Evolutionary conservation across 2,329 filamentous ascomycete genomes (phyloP).

Genomic region (Aspergillus costaricaensis): DNA sequence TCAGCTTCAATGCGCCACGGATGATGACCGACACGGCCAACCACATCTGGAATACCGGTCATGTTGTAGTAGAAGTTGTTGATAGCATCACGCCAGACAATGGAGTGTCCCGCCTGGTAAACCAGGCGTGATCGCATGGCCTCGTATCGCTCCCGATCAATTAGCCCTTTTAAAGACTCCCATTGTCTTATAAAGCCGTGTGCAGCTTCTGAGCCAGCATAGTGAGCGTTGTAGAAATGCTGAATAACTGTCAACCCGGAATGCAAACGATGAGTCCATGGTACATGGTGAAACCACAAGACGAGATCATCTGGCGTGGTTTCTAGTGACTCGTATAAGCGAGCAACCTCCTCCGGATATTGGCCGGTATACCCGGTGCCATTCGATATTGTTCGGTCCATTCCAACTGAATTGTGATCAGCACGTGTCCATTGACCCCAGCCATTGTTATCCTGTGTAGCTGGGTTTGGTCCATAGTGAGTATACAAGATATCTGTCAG

Average conservation of each 20-base stretch:
- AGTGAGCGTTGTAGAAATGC: slow-evolving; percentile 67
- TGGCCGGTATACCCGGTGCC: slow-evolving; percentile 68
- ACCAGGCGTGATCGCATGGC: slow-evolving; percentile 60
- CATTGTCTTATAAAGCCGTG: slow-evolving; percentile 59
- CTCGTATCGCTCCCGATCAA: slow-evolving; percentile 63
- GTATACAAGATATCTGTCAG: slow-evolving; percentile 67
- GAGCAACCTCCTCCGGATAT: slow-evolving; percentile 63
- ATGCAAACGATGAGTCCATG: slow-evolving; percentile 64
- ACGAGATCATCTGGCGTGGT: slow-evolving; percentile 69
- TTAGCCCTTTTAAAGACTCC: slow-evolving; percentile 55
- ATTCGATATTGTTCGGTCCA: slow-evolving; percentile 70
- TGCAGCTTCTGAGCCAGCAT: slow-evolving; percentile 60
- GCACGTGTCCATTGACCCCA: slow-evolving; percentile 75
- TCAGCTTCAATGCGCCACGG: slow-evolving; percentile 70
- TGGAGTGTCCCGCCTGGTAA: slow-evolving; percentile 69
- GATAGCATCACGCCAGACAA: slow-evolving; percentile 71
- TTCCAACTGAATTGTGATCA: slow-evolving; percentile 61
- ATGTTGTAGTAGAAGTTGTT: slow-evolving; percentile 64
- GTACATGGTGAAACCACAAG: slow-evolving; percentile 74
- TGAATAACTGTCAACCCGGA: slow-evolving; percentile 69
- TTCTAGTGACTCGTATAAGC: slow-evolving; percentile 59
- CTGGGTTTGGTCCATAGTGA: slow-evolving; percentile 69
- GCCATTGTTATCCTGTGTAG: slow-evolving; percentile 65
- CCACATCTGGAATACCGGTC: slow-evolving; percentile 61
- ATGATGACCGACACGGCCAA: slow-evolving; percentile 60